A percentile compares a stretch with the other conserved stretches of the same genome.
phyloP scores from a whole-genome alignment of 352 stramenopile genomes.

The Phytophthora capsici region DNA sequence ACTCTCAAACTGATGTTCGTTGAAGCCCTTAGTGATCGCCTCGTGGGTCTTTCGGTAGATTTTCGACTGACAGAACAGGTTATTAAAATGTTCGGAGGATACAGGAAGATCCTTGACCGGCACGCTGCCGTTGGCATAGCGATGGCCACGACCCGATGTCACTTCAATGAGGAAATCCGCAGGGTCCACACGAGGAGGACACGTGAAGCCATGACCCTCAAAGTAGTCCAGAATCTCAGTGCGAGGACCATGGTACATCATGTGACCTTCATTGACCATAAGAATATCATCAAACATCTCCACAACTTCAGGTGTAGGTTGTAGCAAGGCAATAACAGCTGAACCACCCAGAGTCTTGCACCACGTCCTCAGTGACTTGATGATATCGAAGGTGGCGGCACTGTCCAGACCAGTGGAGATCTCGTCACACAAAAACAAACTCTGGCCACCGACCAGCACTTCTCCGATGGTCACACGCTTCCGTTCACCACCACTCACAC shows the following conservation, averaged over 20 bases:
- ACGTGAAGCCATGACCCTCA: constrained; percentile 63
- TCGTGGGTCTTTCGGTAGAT: constrained; percentile 58
- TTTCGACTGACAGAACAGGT: constrained; percentile 53
- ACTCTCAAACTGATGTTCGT: constrained; percentile 58
- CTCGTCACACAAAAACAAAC: constrained; percentile 90
- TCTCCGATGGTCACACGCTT: constrained; percentile 91
- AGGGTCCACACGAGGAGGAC: constrained; percentile 60
- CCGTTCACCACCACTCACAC: constrained; percentile 90
- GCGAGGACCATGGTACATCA: constrained; percentile 92
- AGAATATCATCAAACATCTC: constrained; percentile 95
- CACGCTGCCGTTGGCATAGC: constrained; percentile 42
- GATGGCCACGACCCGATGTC: constrained; percentile 51
- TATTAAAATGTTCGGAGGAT: constrained; percentile 51
- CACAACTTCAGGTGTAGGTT: constrained; percentile 91
- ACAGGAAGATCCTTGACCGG: constrained; percentile 29
- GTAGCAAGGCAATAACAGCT: constrained; percentile 50
- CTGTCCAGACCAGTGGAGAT: constrained; percentile 94
- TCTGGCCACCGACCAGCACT: constrained; percentile 84
- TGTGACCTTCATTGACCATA: constrained; percentile 89
- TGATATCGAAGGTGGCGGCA: constrained; percentile 90
- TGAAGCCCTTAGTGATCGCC: constrained; percentile 43
- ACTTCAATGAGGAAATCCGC: constrained; percentile 71
- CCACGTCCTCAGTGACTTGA: constrained; percentile 56
- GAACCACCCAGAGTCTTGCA: constrained; percentile 46
- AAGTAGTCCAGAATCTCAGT: constrained; percentile 85